Evolutionary conservation across 495 filamentous ascomycete species (phyloP).

Genomic region (Aspergillus affinis): DNA sequence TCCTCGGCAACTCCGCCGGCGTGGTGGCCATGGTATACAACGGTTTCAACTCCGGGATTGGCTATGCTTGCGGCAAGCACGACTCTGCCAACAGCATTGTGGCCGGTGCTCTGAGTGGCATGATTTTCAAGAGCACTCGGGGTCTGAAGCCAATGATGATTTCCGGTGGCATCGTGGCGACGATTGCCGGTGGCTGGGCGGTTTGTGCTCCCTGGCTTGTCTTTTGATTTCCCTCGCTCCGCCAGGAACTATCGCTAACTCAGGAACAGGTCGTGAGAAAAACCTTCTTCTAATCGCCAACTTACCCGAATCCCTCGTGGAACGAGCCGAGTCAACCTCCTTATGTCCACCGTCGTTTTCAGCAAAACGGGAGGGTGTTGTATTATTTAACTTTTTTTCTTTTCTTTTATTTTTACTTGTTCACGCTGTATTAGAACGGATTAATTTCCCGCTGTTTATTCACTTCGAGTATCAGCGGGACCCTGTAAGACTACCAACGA

Average conservation of each 20-base stretch:
- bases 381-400: conserved; percentile 17
- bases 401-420: conserved; percentile 30
- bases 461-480: no score
- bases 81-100: conserved; percentile 84
- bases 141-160: conserved; percentile 90
- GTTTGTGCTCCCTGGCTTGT: conserved; percentile 53
- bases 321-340: conserved; percentile 12
- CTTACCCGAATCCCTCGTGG: conserved; percentile 6
- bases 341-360: conserved; percentile 31
- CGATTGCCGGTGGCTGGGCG: conserved; percentile 82
- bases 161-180: conserved; percentile 81
- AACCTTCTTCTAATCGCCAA: conserved; percentile 50
- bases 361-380: conserved; percentile 33
- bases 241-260: conserved; percentile 27
- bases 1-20: conserved; percentile 91
- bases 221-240: conserved; percentile 4
- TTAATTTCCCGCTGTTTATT: no score
- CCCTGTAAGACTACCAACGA: no score
- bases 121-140: conserved; percentile 93
- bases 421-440: conserved; percentile 48
- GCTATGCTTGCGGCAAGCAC: conserved; percentile 82
- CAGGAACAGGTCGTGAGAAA: conserved; percentile 53
- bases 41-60: conserved; percentile 87
- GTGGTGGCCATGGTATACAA: conserved; percentile 96
- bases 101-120: conserved; percentile 83